A percentile compares a stretch with the other conserved stretches of the same genome.
These are phyloP conservation scores for Lyophyllum semitale DNA, from an alignment of 768 basidiomycete genomes.

Conservation along the genomic window DNA sequence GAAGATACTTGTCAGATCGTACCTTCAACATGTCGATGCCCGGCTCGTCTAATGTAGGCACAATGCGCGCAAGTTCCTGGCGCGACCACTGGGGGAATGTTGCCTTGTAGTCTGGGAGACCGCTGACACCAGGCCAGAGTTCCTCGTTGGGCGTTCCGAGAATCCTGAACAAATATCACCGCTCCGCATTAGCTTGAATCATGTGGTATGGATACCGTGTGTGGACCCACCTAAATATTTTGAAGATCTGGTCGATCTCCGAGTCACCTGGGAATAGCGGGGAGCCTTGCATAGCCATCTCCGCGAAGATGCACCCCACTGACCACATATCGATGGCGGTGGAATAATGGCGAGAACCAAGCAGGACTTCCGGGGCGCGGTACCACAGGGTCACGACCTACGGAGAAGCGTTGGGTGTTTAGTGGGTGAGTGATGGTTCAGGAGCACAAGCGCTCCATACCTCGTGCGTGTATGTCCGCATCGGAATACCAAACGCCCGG, in stretches of 20 bases:
- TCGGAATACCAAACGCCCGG: slow-evolving; percentile 95
- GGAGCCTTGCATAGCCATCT: slow-evolving; percentile 92
- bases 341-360: slow-evolving; percentile 94
- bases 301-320: slow-evolving; percentile 98
- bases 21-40: slow-evolving; percentile 85
- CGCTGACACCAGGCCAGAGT: slow-evolving; percentile 86
- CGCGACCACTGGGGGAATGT: slow-evolving; percentile 95
- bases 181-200: neutral
- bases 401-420: neutral
- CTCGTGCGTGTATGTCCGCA: slow-evolving; percentile 99
- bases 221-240: slow-evolving; percentile 83
- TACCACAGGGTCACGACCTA: slow-evolving; percentile 99
- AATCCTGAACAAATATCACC: slow-evolving; percentile 52
- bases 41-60: slow-evolving; percentile 70
- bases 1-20: neutral
- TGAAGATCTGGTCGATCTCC: slow-evolving; percentile 99
- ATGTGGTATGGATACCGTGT: neutral
- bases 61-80: slow-evolving; percentile 67
- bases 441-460: slow-evolving; percentile 36
- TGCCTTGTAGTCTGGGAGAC: slow-evolving; percentile 92
- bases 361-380: slow-evolving; percentile 94
- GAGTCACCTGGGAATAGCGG: slow-evolving; percentile 98
- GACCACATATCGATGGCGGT: slow-evolving; percentile 99
- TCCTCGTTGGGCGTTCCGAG: slow-evolving; percentile 94
- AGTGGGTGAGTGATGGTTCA: neutral